These are phyloP conservation scores for Arachnomyces sp. DNA, from an alignment of 2,329 filamentous ascomycete species.

Conservation along the genomic window DNA sequence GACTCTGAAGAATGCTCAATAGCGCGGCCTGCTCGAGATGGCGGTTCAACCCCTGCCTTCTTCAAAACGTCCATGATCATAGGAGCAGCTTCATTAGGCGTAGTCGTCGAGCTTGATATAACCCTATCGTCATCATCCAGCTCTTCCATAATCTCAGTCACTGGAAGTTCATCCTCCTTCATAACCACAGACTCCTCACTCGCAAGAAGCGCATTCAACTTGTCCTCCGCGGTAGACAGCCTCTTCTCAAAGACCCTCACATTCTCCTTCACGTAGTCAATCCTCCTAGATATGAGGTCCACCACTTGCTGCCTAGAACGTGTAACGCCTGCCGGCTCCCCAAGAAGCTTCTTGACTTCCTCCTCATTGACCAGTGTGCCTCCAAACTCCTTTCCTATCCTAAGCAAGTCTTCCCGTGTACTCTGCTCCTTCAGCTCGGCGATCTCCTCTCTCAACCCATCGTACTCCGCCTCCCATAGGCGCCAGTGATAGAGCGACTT, in stretches of 20 bases:
- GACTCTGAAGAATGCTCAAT: too few species aligned
- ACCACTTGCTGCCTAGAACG: constrained; percentile 56
- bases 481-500: constrained; percentile 80
- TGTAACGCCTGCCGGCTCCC: constrained; percentile 31
- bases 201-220: constrained; percentile 53
- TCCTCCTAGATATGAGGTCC: constrained; percentile 60
- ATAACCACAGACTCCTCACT: constrained; percentile 35
- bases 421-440: constrained; percentile 44
- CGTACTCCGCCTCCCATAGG: constrained; percentile 85
- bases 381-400: constrained; percentile 37
- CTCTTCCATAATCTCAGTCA: constrained; percentile 88
- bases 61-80: constrained; percentile 64
- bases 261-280: constrained; percentile 86
- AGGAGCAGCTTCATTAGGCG: constrained; percentile 58
- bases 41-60: constrained; percentile 57
- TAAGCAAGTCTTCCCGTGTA: constrained; percentile 47
- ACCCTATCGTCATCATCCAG: constrained; percentile 86
- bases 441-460: constrained; percentile 77
- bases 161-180: constrained; percentile 55
- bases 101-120: constrained; percentile 56
- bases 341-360: constrained; percentile 49
- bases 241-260: constrained; percentile 65
- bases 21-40: too few species aligned
- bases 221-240: constrained; percentile 56
- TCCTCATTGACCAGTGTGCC: constrained; percentile 36